Conservation (phyloP, 257 asterid species). For the Nyctanthes arbortristis region DNA sequence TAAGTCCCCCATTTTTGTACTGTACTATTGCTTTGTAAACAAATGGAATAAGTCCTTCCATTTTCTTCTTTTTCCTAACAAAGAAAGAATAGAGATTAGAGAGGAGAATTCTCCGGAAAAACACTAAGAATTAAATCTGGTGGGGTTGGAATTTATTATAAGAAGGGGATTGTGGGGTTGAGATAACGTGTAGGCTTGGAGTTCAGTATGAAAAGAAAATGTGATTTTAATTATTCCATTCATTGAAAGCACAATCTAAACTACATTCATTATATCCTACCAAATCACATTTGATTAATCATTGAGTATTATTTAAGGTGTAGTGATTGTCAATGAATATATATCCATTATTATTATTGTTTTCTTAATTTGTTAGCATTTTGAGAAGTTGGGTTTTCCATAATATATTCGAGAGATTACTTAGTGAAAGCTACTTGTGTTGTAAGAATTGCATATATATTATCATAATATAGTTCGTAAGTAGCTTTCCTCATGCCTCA, state of each 20-base stretch:
- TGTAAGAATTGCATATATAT: background rate
- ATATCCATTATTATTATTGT: no score
- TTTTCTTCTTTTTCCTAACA: background rate
- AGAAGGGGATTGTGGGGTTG: slow-evolving; percentile 9
- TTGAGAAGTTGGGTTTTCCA: background rate
- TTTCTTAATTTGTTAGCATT: background rate
- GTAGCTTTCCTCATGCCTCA: background rate
- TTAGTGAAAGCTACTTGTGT: background rate
- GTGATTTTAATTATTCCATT: background rate
- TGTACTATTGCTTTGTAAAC: slow-evolving; percentile 42
- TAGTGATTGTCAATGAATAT: background rate
- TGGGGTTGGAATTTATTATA: slow-evolving; percentile 2
- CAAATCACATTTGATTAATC: slow-evolving; percentile 26
- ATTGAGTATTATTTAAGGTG: background rate
- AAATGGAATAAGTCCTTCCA: slow-evolving; percentile 55
- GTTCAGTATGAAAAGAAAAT: background rate
- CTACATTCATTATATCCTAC: slow-evolving; percentile 34
- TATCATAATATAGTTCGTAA: background rate
- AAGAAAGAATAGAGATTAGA: background rate
- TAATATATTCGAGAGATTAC: background rate
- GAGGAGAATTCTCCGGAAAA: background rate
- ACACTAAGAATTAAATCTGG: background rate
- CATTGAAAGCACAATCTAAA: slow-evolving; percentile 25
- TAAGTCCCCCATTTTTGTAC: slow-evolving; percentile 32
- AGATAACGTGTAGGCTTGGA: slow-evolving; percentile 14